These are phyloP conservation scores for Dictyostelium intermedium DNA, from an alignment of 78 protist species.

Conservation along the genomic window DNA sequence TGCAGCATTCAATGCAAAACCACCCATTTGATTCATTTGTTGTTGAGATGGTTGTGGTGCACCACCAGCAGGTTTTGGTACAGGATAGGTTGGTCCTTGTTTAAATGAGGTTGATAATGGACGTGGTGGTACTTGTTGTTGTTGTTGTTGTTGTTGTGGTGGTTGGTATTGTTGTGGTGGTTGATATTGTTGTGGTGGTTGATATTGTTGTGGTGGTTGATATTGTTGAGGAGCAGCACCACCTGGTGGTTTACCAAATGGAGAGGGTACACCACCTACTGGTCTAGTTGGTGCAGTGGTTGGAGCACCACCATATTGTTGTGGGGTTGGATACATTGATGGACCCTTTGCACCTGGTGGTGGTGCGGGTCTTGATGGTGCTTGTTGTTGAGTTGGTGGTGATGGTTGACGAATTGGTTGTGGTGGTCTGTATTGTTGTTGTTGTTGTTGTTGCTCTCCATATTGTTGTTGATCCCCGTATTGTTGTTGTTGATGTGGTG, in stretches of 20 bases:
- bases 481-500: slow-evolving; percentile 25
- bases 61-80: not conserved
- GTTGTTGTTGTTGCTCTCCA: not conserved
- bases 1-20: slow-evolving; percentile 20
- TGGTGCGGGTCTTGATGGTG: slow-evolving; percentile 16
- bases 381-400: not conserved
- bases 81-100: not conserved
- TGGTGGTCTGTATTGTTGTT: slow-evolving; percentile 46
- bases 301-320: not conserved
- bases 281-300: not conserved
- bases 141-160: slow-evolving; percentile 13
- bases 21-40: slow-evolving; percentile 2
- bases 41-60: slow-evolving; percentile 14
- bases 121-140: not conserved
- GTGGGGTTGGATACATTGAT: not conserved
- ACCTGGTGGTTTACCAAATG: not conserved
- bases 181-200: not conserved
- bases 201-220: not conserved
- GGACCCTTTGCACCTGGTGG: not conserved
- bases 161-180: slow-evolving; percentile 6
- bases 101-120: not conserved
- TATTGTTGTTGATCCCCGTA: not conserved
- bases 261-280: not conserved
- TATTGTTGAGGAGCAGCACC: not conserved
- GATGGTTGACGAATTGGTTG: not conserved